Evolutionary conservation across 352 stramenopile genomes (phyloP), one percentile per base, ranked within the genome.

Genomic region (Pythium dissotocum): DNA sequence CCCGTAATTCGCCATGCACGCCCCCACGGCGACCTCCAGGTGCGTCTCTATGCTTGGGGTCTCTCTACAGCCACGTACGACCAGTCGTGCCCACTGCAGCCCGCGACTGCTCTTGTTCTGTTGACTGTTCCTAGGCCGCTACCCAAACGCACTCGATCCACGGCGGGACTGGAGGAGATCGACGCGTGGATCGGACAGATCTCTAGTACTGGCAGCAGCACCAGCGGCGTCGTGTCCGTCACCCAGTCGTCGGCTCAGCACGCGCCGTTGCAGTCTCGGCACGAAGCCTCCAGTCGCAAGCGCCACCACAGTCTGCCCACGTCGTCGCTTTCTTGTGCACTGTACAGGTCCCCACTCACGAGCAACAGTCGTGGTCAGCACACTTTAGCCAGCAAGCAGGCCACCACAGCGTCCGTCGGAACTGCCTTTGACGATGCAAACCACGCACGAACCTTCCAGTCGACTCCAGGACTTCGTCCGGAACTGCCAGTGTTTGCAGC

Each of bases 91-190:
- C 40, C 40, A 49, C 40, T 24, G 16, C 13, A 49, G 40, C 40
- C 4, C 18, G 16, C 40, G 40, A 49, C 40, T 49, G 40, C 40
- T 49, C 40, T 49, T 24, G 40, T 51, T 28, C 21, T 46, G 24
- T 21, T 67, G 53, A 21, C 28, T 64, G 30, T 14, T 53, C 30
- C 40, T 55, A 89, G 80, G 60, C 77, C 79, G 10, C 81, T 82
- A 55, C 82, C 81, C 51, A 91, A 93, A 52, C 80, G 83, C 59
- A 82, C 77, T 36, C 76, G 79, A 16, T 82, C 85, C 32, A 80
- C 78, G 61, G 83, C 85, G 2, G 83, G 82, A 16, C 57, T 90
- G 2, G 75, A 90, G 13, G 79, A 88, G 28, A 70, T 63, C 13
- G 76, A 87, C 44, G 68, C 58, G 46, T 71, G 65, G 65, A 54